Evolutionary conservation across 2,329 filamentous ascomycete species (phyloP).

Genomic region (Cladosporium sphaerospermum): DNA sequence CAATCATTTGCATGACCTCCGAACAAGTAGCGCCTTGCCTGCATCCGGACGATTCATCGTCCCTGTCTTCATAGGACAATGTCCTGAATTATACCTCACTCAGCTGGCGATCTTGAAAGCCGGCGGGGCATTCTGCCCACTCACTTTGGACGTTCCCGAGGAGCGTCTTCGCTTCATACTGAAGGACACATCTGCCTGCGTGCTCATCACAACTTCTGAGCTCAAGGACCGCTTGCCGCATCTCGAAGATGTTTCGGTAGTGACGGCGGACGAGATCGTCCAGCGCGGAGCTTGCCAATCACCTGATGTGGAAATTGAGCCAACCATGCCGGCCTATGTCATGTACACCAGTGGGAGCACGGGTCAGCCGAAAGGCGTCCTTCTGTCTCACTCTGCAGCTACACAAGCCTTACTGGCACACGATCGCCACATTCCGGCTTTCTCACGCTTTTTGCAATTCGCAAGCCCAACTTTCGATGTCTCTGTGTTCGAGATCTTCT

Average conservation of each 20-base stretch:
- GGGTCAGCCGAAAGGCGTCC: slow-evolving; percentile 81
- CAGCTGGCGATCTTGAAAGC: slow-evolving; percentile 72
- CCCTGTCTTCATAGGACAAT: slow-evolving; percentile 73
- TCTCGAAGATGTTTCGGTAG: slow-evolving; percentile 30
- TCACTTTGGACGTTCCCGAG: slow-evolving; percentile 69
- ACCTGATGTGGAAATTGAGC: not conserved
- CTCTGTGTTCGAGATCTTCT: slow-evolving; percentile 92
- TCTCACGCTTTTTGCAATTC: slow-evolving; percentile 81
- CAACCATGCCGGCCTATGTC: slow-evolving; percentile 62
- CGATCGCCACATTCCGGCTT: slow-evolving; percentile 66
- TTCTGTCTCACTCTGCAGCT: slow-evolving; percentile 70
- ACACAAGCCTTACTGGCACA: slow-evolving; percentile 81
- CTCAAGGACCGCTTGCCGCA: slow-evolving; percentile 37
- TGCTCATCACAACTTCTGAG: slow-evolving; percentile 59
- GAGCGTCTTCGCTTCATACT: slow-evolving; percentile 77
- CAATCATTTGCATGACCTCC: slow-evolving; percentile 36
- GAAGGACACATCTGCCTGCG: slow-evolving; percentile 62
- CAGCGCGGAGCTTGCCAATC: not conserved
- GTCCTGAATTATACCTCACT: slow-evolving; percentile 68
- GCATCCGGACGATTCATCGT: slow-evolving; percentile 46
- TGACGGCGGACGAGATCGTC: slow-evolving; percentile 37
- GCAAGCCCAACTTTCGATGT: slow-evolving; percentile 91
- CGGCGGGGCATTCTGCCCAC: slow-evolving; percentile 78
- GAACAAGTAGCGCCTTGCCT: not conserved
- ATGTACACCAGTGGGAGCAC: slow-evolving; percentile 94